Percentiles rank a stretch among this genome's conserved stretches.
Evolutionary conservation across 148 eudicot genomes (phyloP).

Genomic region (Dianthus caryophyllus): DNA sequence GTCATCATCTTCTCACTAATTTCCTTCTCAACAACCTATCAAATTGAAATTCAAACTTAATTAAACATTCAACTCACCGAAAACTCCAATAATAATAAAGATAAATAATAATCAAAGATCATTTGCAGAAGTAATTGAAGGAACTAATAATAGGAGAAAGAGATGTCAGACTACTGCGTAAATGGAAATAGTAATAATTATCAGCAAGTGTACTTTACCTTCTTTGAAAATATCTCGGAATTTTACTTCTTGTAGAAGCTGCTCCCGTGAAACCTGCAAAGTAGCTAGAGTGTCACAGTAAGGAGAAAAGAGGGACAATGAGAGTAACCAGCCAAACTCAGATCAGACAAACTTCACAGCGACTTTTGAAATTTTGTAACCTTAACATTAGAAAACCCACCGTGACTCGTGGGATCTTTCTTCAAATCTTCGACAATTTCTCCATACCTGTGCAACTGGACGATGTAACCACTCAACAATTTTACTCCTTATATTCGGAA

Average conservation of each 20-base stretch:
- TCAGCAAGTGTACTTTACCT: slow-evolving; percentile 75
- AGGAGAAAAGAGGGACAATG: too few relatives aligned
- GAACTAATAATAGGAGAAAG: too few relatives aligned
- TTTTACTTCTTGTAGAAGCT: slow-evolving; percentile 79
- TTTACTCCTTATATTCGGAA: neutral
- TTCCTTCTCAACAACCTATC: slow-evolving; percentile 37
- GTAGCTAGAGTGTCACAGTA: slow-evolving; percentile 51
- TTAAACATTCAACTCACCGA: too few relatives aligned
- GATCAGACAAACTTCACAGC: neutral
- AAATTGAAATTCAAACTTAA: neutral
- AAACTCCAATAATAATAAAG: too few relatives aligned
- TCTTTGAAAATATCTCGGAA: slow-evolving; percentile 97
- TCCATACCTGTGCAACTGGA: slow-evolving; percentile 44
- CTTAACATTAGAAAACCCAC: slow-evolving; percentile 92
- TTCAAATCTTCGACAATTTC: slow-evolving; percentile 90
- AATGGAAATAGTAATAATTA: neutral
- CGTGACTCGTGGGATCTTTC: slow-evolving; percentile 98
- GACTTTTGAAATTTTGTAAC: slow-evolving; percentile 35
- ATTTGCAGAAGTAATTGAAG: too few relatives aligned
- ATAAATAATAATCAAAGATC: too few relatives aligned
- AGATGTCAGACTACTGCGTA: neutral
- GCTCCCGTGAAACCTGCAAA: slow-evolving; percentile 95
- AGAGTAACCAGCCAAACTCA: neutral
- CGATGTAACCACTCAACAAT: neutral
- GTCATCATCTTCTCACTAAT: slow-evolving; percentile 25